Evolutionary conservation across 495 filamentous ascomycete species (phyloP).

Genomic region (Aspergillus egyptiacus): DNA sequence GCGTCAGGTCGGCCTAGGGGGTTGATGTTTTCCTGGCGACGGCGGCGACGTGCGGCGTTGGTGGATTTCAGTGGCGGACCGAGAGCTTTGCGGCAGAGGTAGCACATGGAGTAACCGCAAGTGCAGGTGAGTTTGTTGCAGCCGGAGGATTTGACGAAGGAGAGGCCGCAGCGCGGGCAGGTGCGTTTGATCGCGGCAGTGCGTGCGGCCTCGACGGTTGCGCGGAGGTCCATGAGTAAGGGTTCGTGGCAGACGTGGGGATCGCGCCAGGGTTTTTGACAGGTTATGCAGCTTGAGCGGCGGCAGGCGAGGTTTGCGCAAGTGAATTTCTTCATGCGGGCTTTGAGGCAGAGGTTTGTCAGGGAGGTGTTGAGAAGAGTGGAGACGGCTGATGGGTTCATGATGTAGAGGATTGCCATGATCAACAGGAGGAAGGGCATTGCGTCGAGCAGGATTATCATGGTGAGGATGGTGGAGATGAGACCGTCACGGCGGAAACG

Average conservation of each 20-base stretch:
- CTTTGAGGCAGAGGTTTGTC: constrained; percentile 56
- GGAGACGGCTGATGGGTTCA: constrained; percentile 32
- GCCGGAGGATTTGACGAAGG: constrained; percentile 85
- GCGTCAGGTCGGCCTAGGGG: constrained; percentile 4
- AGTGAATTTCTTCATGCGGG: constrained; percentile 61
- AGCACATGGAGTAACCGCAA: constrained; percentile 99
- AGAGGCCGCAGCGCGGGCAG: constrained; percentile 81
- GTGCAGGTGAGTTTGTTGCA: constrained; percentile 97
- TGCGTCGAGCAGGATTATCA: constrained; percentile 39
- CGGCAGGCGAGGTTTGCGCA: constrained; percentile 64
- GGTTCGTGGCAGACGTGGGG: constrained; percentile 63
- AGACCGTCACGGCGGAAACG: constrained; percentile 48
- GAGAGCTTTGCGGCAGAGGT: constrained; percentile 64
- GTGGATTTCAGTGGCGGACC: constrained; percentile 22
- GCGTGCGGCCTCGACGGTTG: constrained; percentile 83
- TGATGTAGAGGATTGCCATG: constrained; percentile 38
- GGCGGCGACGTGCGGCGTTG: constrained; percentile 3
- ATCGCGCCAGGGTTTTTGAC: constrained; percentile 57
- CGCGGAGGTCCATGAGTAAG: constrained; percentile 64
- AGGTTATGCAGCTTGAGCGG: constrained; percentile 72
- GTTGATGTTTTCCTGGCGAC: constrained; percentile 20
- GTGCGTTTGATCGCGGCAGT: constrained; percentile 92
- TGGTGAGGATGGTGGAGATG: constrained; percentile 30
- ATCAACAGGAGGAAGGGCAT: constrained; percentile 49
- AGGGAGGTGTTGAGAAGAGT: constrained; percentile 49